phyloP scores from a whole-genome alignment of 208 protist genomes.

The Acanthamoeba royreba region DNA sequence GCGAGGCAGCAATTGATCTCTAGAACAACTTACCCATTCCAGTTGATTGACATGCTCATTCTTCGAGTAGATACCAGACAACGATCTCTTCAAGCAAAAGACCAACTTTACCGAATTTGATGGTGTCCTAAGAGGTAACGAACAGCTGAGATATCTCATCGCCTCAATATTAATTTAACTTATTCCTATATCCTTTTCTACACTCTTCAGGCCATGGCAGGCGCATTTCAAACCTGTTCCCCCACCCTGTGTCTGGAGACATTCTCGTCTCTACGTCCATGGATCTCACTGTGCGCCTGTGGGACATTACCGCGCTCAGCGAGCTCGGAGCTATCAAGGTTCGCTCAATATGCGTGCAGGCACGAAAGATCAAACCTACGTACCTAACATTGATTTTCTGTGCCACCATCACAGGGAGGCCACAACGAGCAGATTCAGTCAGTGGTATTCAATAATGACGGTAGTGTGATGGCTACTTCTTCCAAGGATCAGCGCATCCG shows the following conservation, averaged over 20 bases:
- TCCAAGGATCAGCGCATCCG: constrained; percentile 44
- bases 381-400: too few relatives aligned
- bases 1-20: too few relatives aligned
- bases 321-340: not conserved
- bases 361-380: too few relatives aligned
- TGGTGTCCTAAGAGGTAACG: not conserved
- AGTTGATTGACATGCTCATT: not conserved
- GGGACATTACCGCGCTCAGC: constrained; percentile 9
- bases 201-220: not conserved
- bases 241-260: not conserved
- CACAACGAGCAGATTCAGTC: constrained; percentile 41
- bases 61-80: not conserved
- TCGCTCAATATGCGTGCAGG: not conserved
- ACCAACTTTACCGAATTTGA: constrained; percentile 10
- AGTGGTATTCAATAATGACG: constrained; percentile 44
- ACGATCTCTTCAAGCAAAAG: constrained; percentile 32
- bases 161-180: not conserved
- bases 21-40: not conserved
- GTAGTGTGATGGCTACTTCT: constrained; percentile 20
- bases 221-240: not conserved
- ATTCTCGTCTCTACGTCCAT: not conserved
- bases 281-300: constrained; percentile 2
- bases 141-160: too few relatives aligned
- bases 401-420: not conserved
- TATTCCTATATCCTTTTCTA: not conserved